Conservation (phyloP, 1,139 yeast genomes). For the Candida smagusa region DNA sequence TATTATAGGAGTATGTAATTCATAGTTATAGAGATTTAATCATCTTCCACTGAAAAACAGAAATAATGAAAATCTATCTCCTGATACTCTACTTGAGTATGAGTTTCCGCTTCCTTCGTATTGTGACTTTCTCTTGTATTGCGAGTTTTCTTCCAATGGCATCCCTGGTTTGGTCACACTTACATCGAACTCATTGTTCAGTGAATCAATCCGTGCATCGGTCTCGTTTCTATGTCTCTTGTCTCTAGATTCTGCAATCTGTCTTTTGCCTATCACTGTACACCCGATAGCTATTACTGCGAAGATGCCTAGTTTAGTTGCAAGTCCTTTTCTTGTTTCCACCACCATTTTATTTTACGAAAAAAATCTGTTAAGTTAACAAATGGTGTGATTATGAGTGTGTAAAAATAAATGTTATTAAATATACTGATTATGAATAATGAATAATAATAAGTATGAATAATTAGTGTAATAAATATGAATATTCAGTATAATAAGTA, state of each 20-base stretch:
- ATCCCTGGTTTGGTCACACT: conserved; percentile 35
- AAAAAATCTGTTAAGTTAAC: neutral
- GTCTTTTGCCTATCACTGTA: conserved; percentile 34
- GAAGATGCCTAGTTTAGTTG: conserved; percentile 35
- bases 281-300: conserved; percentile 30
- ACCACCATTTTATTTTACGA: conserved; percentile 10
- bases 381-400: neutral
- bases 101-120: conserved; percentile 67
- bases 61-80: conserved; percentile 35
- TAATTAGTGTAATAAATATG: too few species aligned
- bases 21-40: too few species aligned
- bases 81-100: conserved; percentile 48
- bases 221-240: conserved; percentile 36
- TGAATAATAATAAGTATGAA: too few species aligned
- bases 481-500: too few species aligned
- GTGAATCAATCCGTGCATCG: conserved; percentile 36
- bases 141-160: conserved; percentile 25
- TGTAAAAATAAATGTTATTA: too few species aligned
- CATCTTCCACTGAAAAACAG: conserved; percentile 19
- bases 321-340: conserved; percentile 38
- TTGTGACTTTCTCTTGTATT: conserved; percentile 45
- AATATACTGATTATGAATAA: too few species aligned
- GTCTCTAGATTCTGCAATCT: conserved; percentile 35
- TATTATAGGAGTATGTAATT: too few species aligned
- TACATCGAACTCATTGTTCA: conserved; percentile 29